Conservation (phyloP, 2,329 filamentous ascomycete species). For the Aureobasidium sp. region DNA sequence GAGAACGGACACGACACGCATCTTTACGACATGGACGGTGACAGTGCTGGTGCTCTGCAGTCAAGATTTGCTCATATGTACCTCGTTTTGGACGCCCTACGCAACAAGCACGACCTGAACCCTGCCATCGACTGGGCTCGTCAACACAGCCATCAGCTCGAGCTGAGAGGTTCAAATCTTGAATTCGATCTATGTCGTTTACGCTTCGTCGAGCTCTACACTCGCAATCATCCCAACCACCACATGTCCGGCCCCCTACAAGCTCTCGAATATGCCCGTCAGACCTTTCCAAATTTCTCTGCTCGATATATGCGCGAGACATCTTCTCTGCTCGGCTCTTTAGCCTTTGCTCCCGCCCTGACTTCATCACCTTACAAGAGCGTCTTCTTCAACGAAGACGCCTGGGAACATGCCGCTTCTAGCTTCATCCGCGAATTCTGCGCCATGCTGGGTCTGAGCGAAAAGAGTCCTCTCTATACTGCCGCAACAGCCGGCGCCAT, state of each 20-base stretch:
- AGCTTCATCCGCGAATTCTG: conserved; percentile 81
- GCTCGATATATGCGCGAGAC: conserved; percentile 69
- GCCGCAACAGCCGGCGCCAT: conserved; percentile 89
- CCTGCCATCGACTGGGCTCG: conserved; percentile 86
- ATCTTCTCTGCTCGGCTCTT: conserved; percentile 68
- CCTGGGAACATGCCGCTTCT: conserved; percentile 76
- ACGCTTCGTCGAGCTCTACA: conserved; percentile 84
- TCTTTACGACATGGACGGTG: conserved; percentile 9
- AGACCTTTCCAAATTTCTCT: conserved; percentile 67
- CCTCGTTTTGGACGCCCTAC: conserved; percentile 70
- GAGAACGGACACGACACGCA: background rate
- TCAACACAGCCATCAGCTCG: conserved; percentile 59
- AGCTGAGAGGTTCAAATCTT: conserved; percentile 78
- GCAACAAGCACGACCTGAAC: conserved; percentile 59
- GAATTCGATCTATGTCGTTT: conserved; percentile 91
- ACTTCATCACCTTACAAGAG: conserved; percentile 66
- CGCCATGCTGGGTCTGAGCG: conserved; percentile 77
- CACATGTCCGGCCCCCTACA: conserved; percentile 48
- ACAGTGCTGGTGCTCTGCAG: conserved; percentile 44
- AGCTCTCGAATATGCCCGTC: conserved; percentile 68
- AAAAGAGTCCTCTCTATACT: conserved; percentile 86
- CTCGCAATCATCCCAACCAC: conserved; percentile 33
- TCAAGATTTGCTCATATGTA: conserved; percentile 86
- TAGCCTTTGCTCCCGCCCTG: conserved; percentile 72
- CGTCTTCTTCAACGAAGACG: conserved; percentile 65